Evolutionary conservation across 106 monocot species (phyloP).

Genomic region (Acorus gramineus): DNA sequence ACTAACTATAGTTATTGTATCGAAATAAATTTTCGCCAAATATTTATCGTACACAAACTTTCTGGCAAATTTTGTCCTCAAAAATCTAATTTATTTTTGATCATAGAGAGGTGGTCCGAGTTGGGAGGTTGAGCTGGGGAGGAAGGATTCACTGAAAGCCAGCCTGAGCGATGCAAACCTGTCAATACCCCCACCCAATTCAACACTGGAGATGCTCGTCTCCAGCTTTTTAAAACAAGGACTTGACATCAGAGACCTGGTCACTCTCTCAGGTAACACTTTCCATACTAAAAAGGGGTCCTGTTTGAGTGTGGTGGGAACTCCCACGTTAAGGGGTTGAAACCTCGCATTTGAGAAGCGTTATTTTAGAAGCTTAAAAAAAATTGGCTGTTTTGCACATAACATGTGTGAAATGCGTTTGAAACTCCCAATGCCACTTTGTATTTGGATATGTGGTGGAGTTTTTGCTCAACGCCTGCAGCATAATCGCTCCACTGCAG

Average conservation of each 20-base stretch:
- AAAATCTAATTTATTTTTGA: background rate
- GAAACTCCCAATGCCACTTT: too few relatives aligned
- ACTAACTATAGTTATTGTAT: too few relatives aligned
- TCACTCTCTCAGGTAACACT: conserved; percentile 51
- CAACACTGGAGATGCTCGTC: conserved; percentile 42
- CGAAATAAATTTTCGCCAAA: too few relatives aligned
- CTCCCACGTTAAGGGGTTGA: too few relatives aligned
- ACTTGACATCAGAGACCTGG: conserved; percentile 53
- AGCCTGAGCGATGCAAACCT: conserved; percentile 45
- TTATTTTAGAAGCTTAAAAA: too few relatives aligned
- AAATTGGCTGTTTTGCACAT: too few relatives aligned
- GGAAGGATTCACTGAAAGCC: conserved; percentile 56
- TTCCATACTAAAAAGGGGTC: background rate
- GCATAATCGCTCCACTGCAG: too few relatives aligned
- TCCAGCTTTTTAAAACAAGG: conserved; percentile 53
- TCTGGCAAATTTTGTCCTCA: background rate
- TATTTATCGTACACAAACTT: too few relatives aligned
- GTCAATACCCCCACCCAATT: conserved; percentile 67
- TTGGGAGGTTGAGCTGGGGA: conserved; percentile 59
- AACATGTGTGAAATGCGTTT: too few relatives aligned
- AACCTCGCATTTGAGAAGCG: too few relatives aligned
- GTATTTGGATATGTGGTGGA: too few relatives aligned
- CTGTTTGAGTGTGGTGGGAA: background rate
- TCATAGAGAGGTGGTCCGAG: conserved; percentile 43
- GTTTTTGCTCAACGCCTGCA: too few relatives aligned